These are phyloP conservation scores for Lathyrus oleraceus DNA, from an alignment of 306 rosid species.

Conservation along the genomic window DNA sequence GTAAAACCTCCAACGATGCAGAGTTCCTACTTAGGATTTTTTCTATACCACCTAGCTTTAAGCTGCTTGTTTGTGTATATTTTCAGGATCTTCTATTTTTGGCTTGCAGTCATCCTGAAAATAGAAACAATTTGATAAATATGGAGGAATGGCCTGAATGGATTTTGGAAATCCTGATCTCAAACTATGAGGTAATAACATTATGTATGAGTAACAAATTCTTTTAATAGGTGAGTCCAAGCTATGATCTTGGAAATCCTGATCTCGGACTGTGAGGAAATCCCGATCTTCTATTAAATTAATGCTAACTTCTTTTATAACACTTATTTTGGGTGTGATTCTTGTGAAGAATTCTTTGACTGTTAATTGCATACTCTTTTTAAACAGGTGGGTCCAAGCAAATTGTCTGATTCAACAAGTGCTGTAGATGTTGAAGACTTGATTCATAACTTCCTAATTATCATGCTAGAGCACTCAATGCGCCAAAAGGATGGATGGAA, in stretches of 20 bases:
- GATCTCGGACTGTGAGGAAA: constrained; percentile 84
- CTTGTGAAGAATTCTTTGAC: constrained; percentile 26
- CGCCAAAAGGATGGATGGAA: constrained; percentile 99
- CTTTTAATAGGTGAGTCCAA: no score
- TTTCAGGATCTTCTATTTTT: constrained; percentile 99
- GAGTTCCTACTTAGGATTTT: constrained; percentile 29
- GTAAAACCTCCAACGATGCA: constrained; percentile 20
- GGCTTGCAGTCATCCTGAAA: constrained; percentile 99
- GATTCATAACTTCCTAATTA: constrained; percentile 80
- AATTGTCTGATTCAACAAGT: constrained; percentile 56
- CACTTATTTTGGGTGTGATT: constrained; percentile 6
- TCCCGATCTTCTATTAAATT: not conserved
- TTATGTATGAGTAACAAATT: not conserved
- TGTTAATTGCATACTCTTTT: constrained; percentile 32
- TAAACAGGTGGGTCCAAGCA: constrained; percentile 64
- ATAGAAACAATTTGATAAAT: constrained; percentile 68
- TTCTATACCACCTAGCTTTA: constrained; percentile 44
- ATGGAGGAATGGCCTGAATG: constrained; percentile 99
- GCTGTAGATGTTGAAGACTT: constrained; percentile 86
- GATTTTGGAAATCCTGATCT: constrained; percentile 88
- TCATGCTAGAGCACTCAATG: constrained; percentile 98
- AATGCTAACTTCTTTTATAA: constrained; percentile 7
- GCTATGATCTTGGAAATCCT: constrained; percentile 73
- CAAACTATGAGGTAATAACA: constrained; percentile 73
- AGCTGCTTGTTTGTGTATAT: constrained; percentile 56